phyloP scores from a whole-genome alignment of 176 grass and related monocot species.

The Musa beccarii region DNA sequence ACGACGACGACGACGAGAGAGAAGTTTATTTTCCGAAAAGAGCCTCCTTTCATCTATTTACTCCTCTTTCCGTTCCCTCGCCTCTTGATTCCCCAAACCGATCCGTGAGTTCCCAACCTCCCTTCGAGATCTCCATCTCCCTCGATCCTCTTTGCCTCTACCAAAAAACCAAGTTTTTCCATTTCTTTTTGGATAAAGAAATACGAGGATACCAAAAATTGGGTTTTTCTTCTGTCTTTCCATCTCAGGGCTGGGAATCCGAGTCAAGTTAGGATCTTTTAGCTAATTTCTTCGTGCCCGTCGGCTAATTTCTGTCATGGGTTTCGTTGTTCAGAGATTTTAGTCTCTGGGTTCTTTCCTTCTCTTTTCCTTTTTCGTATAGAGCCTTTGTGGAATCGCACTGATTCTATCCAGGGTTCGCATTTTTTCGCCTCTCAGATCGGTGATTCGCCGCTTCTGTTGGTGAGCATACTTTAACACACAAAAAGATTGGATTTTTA shows the following conservation, averaged over 20 bases:
- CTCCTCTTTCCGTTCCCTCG: not conserved
- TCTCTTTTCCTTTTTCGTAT: not conserved
- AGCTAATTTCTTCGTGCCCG: not conserved
- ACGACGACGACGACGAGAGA: not conserved
- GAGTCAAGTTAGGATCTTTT: not conserved
- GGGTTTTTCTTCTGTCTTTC: not conserved
- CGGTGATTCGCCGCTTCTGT: conserved; percentile 5
- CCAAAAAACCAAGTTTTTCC: not conserved
- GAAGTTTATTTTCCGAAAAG: conserved; percentile 5
- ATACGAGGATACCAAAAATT: not conserved
- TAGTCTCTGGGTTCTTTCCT: not conserved
- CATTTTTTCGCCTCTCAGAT: conserved; percentile 14
- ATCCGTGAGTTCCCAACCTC: not conserved
- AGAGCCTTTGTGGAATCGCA: no score
- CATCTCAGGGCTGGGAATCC: conserved; percentile 2
- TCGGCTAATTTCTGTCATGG: not conserved
- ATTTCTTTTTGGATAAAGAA: not conserved
- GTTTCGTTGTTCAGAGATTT: not conserved
- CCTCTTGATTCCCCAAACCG: not conserved
- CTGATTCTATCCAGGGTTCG: not conserved
- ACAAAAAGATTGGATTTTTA: conserved; percentile 8
- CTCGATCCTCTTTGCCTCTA: not conserved
- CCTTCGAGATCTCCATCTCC: conserved; percentile 5
- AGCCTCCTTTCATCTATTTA: not conserved
- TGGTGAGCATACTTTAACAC: not conserved